These are phyloP conservation scores for Dissophora ornata DNA, from an alignment of 192 early-diverging fungal species.

Conservation along the genomic window DNA sequence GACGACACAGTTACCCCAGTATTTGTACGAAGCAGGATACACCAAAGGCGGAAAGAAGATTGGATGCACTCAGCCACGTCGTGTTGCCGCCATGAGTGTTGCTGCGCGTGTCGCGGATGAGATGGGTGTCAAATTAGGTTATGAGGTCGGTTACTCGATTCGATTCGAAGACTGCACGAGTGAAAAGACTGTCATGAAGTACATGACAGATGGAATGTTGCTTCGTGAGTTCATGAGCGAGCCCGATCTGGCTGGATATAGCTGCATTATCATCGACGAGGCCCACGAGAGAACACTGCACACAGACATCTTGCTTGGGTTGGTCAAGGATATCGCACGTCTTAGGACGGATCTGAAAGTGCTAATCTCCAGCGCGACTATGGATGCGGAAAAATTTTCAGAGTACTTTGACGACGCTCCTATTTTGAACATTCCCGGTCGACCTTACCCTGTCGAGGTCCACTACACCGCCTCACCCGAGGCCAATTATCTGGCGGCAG, in stretches of 20 bases:
- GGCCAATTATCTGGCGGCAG: conserved; percentile 95
- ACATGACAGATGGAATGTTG: conserved; percentile 99
- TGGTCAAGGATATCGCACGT: conserved; percentile 95
- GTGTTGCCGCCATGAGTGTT: conserved; percentile 98
- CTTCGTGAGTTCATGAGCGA: conserved; percentile 98
- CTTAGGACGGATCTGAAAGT: conserved; percentile 94
- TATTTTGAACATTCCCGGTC: conserved; percentile 94
- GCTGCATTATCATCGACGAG: conserved; percentile 97
- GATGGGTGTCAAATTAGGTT: conserved; percentile 92
- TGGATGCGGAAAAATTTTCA: conserved; percentile 97
- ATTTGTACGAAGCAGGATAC: conserved; percentile 95
- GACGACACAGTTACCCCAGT: conserved; percentile 99
- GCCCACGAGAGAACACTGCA: conserved; percentile 97
- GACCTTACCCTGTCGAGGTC: conserved; percentile 92
- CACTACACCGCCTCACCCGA: conserved; percentile 97
- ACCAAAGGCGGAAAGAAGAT: conserved; percentile 87
- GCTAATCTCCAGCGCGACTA: conserved; percentile 96
- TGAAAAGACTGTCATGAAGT: conserved; percentile 95
- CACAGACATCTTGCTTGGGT: conserved; percentile 96
- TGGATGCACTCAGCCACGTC: conserved; percentile 97
- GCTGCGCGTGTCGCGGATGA: conserved; percentile 98
- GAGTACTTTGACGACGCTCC: conserved; percentile 95
- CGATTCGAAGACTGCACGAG: conserved; percentile 98
- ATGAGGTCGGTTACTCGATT: conserved; percentile 96
- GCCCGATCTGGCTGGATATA: conserved; percentile 91